These are phyloP conservation scores for Limnanthes douglasii DNA, from an alignment of 345 rosid species.

Conservation along the genomic window DNA sequence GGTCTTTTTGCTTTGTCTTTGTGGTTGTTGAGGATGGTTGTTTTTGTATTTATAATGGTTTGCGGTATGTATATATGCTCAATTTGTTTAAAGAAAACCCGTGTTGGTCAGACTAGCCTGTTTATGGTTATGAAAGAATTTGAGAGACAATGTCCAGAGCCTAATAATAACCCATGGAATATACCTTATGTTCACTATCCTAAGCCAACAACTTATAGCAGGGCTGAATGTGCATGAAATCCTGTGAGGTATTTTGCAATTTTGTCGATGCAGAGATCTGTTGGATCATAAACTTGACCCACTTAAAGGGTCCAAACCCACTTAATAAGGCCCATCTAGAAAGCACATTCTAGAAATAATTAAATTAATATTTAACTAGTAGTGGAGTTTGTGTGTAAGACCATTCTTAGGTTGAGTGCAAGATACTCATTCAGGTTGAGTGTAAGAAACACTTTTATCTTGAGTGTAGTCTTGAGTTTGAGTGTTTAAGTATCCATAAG, in stretches of 20 bases:
- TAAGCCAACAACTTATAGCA: constrained; percentile 56
- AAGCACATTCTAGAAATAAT: too few relatives aligned
- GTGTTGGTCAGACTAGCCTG: constrained; percentile 26
- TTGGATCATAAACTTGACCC: too few relatives aligned
- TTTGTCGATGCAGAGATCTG: constrained; percentile 98
- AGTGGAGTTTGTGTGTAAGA: too few relatives aligned
- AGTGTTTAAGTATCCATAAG: too few relatives aligned
- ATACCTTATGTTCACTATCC: constrained; percentile 87
- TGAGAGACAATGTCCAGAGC: constrained; percentile 60
- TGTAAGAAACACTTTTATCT: too few relatives aligned
- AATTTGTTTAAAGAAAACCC: constrained; percentile 69
- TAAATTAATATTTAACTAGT: too few relatives aligned
- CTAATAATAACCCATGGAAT: constrained; percentile 75
- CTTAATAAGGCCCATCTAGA: too few relatives aligned
- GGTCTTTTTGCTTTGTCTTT: constrained; percentile 16
- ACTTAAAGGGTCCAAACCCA: too few relatives aligned
- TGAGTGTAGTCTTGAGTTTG: too few relatives aligned
- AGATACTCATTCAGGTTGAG: too few relatives aligned
- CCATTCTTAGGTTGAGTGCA: too few relatives aligned
- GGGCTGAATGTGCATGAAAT: constrained; percentile 84
- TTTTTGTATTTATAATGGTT: constrained; percentile 60
- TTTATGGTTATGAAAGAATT: constrained; percentile 36
- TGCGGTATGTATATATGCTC: constrained; percentile 78
- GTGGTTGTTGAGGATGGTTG: constrained; percentile 66
- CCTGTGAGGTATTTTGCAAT: constrained; percentile 93